Evolutionary conservation across 2,329 filamentous ascomycete genomes (phyloP), one percentile per base, ranked within the genome.

Genomic region (Aspergillus luchuensis): DNA sequence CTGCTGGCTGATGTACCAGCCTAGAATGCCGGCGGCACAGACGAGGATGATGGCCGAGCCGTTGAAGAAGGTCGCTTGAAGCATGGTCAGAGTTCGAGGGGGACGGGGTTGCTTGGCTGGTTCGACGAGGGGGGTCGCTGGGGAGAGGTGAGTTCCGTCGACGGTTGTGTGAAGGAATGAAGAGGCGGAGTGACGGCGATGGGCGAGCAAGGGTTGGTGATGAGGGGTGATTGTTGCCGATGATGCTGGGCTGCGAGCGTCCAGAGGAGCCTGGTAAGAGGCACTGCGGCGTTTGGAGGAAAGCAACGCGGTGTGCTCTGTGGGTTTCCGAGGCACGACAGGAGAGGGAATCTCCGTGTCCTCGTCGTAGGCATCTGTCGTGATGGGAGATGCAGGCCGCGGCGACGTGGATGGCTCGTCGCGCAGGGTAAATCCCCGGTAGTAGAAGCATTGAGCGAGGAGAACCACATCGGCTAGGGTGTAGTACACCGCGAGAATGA

Each of bases 401-500:
- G 47, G 53, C 21, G 60, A 65, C 11, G 63, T 25, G 21, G 71
- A 69, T 8, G 67, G 58, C 6, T 73, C 68, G 51, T 78, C 75
- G 10, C 66, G 71, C 17, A 79, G 61, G 4, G 73, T 79, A 56
- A 97, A 95, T 3, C 93, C 93, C 56, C 91, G 88, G 77, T 99
- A 99, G 80, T 96, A 98, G 80, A 98, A 96, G 77, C 91, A 96
- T 78, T 99, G 95, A 0, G 82, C 84, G 0, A 98, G 81, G 1
- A 99, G 83, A 1, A 98, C 92, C 45, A 97, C 85, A 72, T 98
- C 94, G 62, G 92, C 92, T 39, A 96, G 84, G 15, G 93, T 96
- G 74, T 98, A 97, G 76, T 97, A 97, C 15, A 97, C 85, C 11
- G 93, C 93, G n/a, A 97, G 82, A 56, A 97, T 96, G 63, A 91